These are phyloP conservation scores for Conticribra guillardii DNA, from an alignment of 108 stramenopile species.

Conservation along the genomic window DNA sequence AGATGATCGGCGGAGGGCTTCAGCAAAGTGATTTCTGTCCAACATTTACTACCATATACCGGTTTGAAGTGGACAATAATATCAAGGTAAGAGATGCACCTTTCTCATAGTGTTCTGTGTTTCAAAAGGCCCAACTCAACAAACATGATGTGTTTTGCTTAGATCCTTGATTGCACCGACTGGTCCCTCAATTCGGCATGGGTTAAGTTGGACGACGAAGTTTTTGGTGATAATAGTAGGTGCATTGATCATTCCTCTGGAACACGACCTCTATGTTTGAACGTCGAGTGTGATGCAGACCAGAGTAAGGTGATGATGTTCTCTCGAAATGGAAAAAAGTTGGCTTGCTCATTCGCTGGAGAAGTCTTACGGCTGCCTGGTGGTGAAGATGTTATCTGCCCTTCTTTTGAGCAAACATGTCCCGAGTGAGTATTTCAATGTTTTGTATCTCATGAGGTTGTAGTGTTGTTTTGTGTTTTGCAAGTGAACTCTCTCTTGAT, in stretches of 20 bases:
- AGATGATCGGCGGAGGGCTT: conserved; percentile 40
- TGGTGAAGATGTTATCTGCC: conserved; percentile 40
- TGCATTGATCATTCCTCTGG: conserved; percentile 39
- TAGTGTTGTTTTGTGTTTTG: too few relatives aligned
- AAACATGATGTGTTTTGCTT: background rate
- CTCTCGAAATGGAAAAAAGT: conserved; percentile 12
- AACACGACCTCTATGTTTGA: conserved; percentile 33
- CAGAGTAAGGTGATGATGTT: conserved; percentile 26
- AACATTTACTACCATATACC: conserved; percentile 33
- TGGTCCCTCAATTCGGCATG: conserved; percentile 12
- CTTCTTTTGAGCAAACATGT: conserved; percentile 37
- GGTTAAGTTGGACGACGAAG: conserved; percentile 32
- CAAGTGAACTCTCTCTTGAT: too few relatives aligned
- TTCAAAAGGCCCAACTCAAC: background rate
- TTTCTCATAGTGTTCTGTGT: background rate
- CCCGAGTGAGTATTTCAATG: conserved; percentile 22
- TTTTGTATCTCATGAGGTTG: background rate
- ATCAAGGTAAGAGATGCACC: background rate
- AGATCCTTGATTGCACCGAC: conserved; percentile 34
- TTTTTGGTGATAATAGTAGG: conserved; percentile 27
- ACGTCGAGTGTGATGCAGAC: conserved; percentile 29
- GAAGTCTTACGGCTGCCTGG: conserved; percentile 35
- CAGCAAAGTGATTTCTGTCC: conserved; percentile 50
- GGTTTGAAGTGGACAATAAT: conserved; percentile 33
- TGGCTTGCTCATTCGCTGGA: conserved; percentile 36